Evolutionary conservation across 306 rosid genomes (phyloP), one percentile per base, ranked within the genome.

Genomic region (Adenanthera pavonina): DNA sequence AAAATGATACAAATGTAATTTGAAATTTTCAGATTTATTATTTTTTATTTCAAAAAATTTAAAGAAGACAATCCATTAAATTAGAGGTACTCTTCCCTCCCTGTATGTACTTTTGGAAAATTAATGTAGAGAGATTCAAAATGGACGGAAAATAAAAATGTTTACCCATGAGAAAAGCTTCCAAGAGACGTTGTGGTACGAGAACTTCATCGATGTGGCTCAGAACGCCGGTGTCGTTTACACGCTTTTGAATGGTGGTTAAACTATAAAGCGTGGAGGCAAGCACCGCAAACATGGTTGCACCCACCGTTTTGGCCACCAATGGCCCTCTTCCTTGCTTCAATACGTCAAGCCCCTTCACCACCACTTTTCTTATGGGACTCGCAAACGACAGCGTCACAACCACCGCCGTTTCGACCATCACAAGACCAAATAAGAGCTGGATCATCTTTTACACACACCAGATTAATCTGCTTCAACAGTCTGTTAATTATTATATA

Each of bases 171-270:
- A 89, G 84, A 88, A 88, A 81, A 25, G 89, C 95, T 83, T 91
- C 94, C 46, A 89, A 52, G 57, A 87, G 84, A 73, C 80, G 83
- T 20, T 80, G 67, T 52, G 84, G 4, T 83, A 79, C 79, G 34
- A 91, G 68, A 88, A 88, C 86, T 74, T 91, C 94, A 20, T 92
- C 95, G 9, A 94, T 89, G 17, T 93, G 90, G 78, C 86, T 87
- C 11, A 88, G 35, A n/a, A 82, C 77, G 44, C 94, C 86, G 19
- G 76, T 56, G 20, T 86, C 92, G 40, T 52, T 46, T 3, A 85
- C 80, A 74, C 89, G 91, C 34, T 85, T 85, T 16, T 81, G 86
- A 16, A 87, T 65, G 56, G 53, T 66, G 52, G 78, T 56, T 8
- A 86, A 74, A 9, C 75, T 77, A 52, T 79, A 87, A 17, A 87